Evolutionary conservation across 495 filamentous ascomycete genomes (phyloP), one percentile per base, ranked within the genome.

Genomic region (Chaetomium tenue): DNA sequence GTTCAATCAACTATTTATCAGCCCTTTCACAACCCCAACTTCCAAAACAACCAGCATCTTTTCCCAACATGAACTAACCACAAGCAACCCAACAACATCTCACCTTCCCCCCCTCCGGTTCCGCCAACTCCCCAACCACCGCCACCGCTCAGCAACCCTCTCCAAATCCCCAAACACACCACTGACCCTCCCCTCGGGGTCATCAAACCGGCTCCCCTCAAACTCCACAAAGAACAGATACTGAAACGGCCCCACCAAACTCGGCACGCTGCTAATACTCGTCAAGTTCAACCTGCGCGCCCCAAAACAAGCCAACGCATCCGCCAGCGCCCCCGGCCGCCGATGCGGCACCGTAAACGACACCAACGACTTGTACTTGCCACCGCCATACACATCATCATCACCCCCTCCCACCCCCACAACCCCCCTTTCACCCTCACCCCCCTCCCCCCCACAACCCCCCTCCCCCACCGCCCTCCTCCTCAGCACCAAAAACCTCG

Each of bases 181-280:
- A 63, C 82, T 78, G 0, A 88, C 86, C 58, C 76, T 74, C 30
- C 82, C 81, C 28, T 77, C 73, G 28, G 79, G 79, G 53, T 83
- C 84, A 47, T 80, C 73, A 40, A 72, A 64, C 47, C 71, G 70
- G 66, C 78, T 78, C 6, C 88, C 87, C 72, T 89, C 83, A 72
- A 96, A 91, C 79, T 98, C 94, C 23, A 97, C 88, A 75, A 98
- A 89, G 76, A 98, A 97, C 28, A 96, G 83, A 77, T 98, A 98
- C 71, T 93, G 87, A 88, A 96, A 98, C 33, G 88, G 84, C 60
- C 77, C 76, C 50, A 83, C 78, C 65, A 89, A 80, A 69, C 89
- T 93, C 16, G 94, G 94, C 66, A 95, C 77, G 63, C 89, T 89
- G 66, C 89, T 91, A 73, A 97, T 97, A 73, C 89, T 93, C 16